Evolutionary conservation across 2,329 filamentous ascomycete species (phyloP), one percentile per base, ranked within the genome.

Genomic region (Pestalotiopsis fici): DNA sequence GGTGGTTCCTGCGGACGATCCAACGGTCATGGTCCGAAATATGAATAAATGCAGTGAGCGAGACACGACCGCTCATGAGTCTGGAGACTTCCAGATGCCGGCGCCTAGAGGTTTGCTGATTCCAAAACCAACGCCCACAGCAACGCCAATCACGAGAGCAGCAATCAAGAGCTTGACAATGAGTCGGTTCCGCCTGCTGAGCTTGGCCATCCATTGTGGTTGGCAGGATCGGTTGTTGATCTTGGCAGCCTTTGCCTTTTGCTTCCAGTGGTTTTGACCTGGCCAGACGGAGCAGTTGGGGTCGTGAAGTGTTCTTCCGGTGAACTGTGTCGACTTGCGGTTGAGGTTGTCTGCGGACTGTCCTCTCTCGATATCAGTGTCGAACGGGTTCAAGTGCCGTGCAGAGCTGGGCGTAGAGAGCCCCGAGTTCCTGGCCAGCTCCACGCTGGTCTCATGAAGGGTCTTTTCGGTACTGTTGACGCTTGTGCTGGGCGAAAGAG

Each of bases 41-140:
- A 50, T 25, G 56, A 25, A 39, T 35, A 61, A 61, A 39, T 57
- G 27, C 7, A 12, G 55, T 57, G 4, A 12, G 27, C 31, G 59
- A 39, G 27, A 23, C 9, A n/a, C 43, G 50, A 15, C 11, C 9
- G 15, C n/a, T 56, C 27, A 78, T 63, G 71, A 61, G 61, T 75
- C 69, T 31, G 73, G 69, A 61, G 74, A 82, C 77, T 80, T 78
- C 87, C 87, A 90, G 70, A 90, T 87, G 18, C 83, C 82, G n/a
- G 87, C 87, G 13, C 85, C 84, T 1, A 90, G 80, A 2, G 87
- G 83, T 76, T 87, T 90, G 81, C 87, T 89, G 71, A 90, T 81
- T 61, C 88, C 88, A 59, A 90, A 82, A 25, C 88, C 88, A 25
- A 90, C 74, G 56, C 81, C 86, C 11, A 89, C 82, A 15, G 85